A percentile compares a stretch with the other conserved stretches of the same genome.
phyloP scores from a whole-genome alignment of 208 protist species.

The Crithidia bombi region DNA sequence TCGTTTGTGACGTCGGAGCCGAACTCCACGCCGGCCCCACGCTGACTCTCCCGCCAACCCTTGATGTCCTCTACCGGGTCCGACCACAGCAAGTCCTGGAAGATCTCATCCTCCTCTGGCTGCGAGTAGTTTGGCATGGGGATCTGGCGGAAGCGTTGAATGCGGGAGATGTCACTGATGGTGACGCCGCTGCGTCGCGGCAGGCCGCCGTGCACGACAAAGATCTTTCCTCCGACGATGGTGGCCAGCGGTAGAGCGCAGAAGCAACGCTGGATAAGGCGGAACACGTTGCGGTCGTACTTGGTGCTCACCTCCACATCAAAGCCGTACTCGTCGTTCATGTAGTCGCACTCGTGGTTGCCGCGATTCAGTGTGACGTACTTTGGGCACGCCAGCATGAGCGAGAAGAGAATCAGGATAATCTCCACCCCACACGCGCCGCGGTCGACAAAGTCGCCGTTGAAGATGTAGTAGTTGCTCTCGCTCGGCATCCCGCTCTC shows the following conservation, averaged over 20 bases:
- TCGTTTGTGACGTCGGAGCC: conserved; percentile 93
- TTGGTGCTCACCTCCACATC: conserved; percentile 99
- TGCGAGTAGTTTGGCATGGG: conserved; percentile 87
- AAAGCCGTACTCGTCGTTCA: conserved; percentile 98
- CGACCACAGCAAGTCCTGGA: conserved; percentile 97
- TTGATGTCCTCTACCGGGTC: conserved; percentile 91
- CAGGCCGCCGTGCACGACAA: conserved; percentile 89
- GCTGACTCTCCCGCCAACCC: conserved; percentile 82
- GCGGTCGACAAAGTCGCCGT: conserved; percentile 98
- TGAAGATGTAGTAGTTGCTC: conserved; percentile 89
- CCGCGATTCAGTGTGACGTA: conserved; percentile 95
- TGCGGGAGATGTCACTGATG: conserved; percentile 81
- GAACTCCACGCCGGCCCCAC: conserved; percentile 96
- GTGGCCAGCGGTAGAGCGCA: conserved; percentile 87
- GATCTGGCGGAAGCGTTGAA: conserved; percentile 90
- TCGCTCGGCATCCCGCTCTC: conserved; percentile 84
- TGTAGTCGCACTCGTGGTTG: conserved; percentile 96
- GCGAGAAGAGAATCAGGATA: conserved; percentile 94
- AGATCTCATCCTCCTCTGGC: conserved; percentile 94
- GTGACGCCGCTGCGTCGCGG: conserved; percentile 76
- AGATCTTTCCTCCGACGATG: conserved; percentile 76
- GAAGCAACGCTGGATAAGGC: conserved; percentile 89
- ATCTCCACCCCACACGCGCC: conserved; percentile 97
- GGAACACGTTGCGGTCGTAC: conserved; percentile 94
- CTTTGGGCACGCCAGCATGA: conserved; percentile 95